Base-by-base conservation (phyloP, 257 asterid species). In the Nicotiana otophora region DNA sequence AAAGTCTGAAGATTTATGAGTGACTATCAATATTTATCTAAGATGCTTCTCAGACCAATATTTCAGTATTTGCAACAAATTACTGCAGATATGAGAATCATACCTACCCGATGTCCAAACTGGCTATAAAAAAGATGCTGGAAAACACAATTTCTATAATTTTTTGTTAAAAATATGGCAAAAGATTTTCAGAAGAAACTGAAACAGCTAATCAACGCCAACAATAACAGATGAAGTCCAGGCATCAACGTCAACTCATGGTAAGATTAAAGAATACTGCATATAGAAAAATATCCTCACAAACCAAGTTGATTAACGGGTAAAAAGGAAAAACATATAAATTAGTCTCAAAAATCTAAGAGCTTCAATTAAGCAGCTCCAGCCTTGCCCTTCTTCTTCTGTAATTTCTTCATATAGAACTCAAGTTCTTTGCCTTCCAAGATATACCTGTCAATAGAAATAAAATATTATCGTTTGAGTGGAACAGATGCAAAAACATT, bases 391-490 rank as follows among this genome's bases (percentile, higher is more conserved):
- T 87, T 87, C 86, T 87, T 87, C 81, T 79, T 87, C 68, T 87
- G 89, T 63, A 87, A 51, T 33, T 86, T 86, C 86, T 86, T 86
- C 87, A 78, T 78, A 26, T 84, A 86, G 85, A 86, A 86, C 72
- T 86, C 89, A 20, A 86, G 89, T 58, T 86, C 89, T 51, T 82
- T 86, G n/a, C 89, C 89, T 66, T 86, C 89, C 70, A 81, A 81
- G 63, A 81, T 81, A 69, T 81, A 69, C 61, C 84, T 69, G 84
- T 33, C 15, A 19, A 68, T 23, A 33, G 33, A 12, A 19, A 46
- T 15, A 1, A 12, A 81, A 4, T 14, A 81, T 28, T 26, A 79
- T 10, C 9, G 10, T 6, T 60, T 57, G 5, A 36, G 23, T 5
- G 10, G 8, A 28, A 60, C 12, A 70, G 5, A 79, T 33, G 55